Evolutionary conservation across 2,329 filamentous ascomycete genomes (phyloP).

Genomic region (Scolecobasidium constrictum): DNA sequence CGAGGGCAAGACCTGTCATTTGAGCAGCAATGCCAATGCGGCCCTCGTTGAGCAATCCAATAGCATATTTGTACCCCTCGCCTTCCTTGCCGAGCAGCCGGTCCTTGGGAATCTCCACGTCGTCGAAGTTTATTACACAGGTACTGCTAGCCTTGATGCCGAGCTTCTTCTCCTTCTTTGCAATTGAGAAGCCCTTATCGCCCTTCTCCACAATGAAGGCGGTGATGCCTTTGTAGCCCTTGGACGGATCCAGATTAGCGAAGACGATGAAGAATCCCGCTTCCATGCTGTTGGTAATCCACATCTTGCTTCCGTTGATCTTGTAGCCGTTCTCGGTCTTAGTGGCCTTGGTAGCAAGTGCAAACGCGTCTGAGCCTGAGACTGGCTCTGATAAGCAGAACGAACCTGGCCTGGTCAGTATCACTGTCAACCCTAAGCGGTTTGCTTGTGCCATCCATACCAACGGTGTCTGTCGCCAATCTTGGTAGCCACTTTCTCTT

Average conservation of each 20-base stretch:
- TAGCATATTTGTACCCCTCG: constrained; percentile 96
- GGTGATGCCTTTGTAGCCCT: constrained; percentile 94
- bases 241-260: constrained; percentile 82
- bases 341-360: constrained; percentile 79
- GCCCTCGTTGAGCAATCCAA: constrained; percentile 86
- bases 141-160: constrained; percentile 94
- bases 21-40: constrained; percentile 96
- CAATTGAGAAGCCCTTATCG: constrained; percentile 80
- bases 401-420: constrained; percentile 47
- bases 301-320: constrained; percentile 95
- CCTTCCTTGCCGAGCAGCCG: constrained; percentile 84
- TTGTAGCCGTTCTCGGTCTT: constrained; percentile 76
- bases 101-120: constrained; percentile 78
- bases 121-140: constrained; percentile 95
- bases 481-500: constrained; percentile 85
- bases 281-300: constrained; percentile 97
- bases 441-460: constrained; percentile 20
- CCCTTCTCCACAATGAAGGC: constrained; percentile 92
- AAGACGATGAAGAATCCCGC: constrained; percentile 95
- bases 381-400: constrained; percentile 91
- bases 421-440: not conserved
- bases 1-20: constrained; percentile 93
- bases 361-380: constrained; percentile 92
- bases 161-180: constrained; percentile 99
- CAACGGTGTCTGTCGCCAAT: constrained; percentile 81